These are phyloP conservation scores for Neodidymelliopsis sp. DNA, from an alignment of 2,329 filamentous ascomycete genomes.

Conservation along the genomic window DNA sequence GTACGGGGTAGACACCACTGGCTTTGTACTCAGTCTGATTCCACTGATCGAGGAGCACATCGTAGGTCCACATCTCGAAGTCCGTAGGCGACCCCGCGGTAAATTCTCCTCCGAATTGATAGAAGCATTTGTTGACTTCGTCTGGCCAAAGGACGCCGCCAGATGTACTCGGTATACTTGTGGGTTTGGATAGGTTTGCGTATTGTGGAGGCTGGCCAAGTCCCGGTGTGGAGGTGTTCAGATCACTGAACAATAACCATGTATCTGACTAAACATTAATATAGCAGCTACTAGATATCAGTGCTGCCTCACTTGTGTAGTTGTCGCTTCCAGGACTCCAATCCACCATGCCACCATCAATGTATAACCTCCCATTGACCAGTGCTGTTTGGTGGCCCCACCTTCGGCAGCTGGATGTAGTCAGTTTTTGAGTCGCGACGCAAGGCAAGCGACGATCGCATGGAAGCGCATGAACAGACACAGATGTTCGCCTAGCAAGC, in stretches of 20 bases:
- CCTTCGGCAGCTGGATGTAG: conserved; percentile 43
- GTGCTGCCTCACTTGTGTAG: conserved; percentile 57
- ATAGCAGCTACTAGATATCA: neutral
- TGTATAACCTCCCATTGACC: conserved; percentile 66
- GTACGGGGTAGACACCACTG: conserved; percentile 45
- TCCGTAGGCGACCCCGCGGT: conserved; percentile 50
- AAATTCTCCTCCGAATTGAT: conserved; percentile 68
- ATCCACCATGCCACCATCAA: conserved; percentile 67
- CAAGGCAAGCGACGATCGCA: neutral
- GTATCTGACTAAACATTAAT: conserved; percentile 51
- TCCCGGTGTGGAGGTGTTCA: conserved; percentile 52
- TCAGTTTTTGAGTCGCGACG: neutral
- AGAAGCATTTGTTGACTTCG: conserved; percentile 68
- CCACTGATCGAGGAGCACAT: conserved; percentile 65
- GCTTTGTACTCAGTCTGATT: conserved; percentile 53
- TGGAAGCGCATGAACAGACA: neutral
- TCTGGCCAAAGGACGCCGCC: conserved; percentile 66
- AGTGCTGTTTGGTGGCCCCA: conserved; percentile 67
- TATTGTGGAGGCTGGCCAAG: conserved; percentile 61
- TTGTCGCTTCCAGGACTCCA: conserved; percentile 58
- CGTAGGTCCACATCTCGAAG: conserved; percentile 65
- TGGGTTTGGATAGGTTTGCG: conserved; percentile 66
- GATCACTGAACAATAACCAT: conserved; percentile 65
- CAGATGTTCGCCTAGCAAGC: neutral
- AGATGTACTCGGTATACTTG: conserved; percentile 60